Evolutionary conservation across 306 rosid species (phyloP).

Genomic region (Dalbergia oliveri): DNA sequence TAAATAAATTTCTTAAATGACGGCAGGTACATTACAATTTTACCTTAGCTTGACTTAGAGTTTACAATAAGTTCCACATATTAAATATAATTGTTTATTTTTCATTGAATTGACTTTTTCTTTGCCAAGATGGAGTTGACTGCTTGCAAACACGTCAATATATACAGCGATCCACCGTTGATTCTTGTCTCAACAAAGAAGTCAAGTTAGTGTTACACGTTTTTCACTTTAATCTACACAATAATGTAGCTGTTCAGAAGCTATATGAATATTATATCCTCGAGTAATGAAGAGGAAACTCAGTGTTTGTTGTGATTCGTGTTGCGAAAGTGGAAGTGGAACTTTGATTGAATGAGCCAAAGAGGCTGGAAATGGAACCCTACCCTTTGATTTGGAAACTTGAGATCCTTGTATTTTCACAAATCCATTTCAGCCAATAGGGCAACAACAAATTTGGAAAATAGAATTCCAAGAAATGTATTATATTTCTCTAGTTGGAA

Average conservation of each 20-base stretch:
- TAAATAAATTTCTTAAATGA: too few species aligned
- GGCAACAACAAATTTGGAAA: not conserved
- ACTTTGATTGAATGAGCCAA: not conserved
- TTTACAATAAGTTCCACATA: too few species aligned
- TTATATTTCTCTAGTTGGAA: too few species aligned
- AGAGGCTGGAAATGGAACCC: too few species aligned
- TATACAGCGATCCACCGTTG: not conserved
- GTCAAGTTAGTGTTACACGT: constrained; percentile 15
- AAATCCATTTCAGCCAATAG: not conserved
- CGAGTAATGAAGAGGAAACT: not conserved
- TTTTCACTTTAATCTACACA: not conserved
- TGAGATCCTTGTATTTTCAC: not conserved
- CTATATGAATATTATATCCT: not conserved
- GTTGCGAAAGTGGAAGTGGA: not conserved
- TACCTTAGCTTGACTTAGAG: too few species aligned
- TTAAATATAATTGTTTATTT: too few species aligned
- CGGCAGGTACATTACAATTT: too few species aligned
- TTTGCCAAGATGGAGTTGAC: not conserved
- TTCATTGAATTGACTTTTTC: not conserved
- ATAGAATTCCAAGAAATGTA: too few species aligned
- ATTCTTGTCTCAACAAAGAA: not conserved
- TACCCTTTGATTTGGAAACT: not conserved
- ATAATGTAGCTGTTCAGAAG: not conserved
- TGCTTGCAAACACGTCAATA: not conserved
- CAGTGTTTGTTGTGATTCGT: not conserved